A percentile compares a stretch with the other conserved stretches of the same genome.
Conservation (phyloP, 441 rosid species). For the Hura crepitans region DNA sequence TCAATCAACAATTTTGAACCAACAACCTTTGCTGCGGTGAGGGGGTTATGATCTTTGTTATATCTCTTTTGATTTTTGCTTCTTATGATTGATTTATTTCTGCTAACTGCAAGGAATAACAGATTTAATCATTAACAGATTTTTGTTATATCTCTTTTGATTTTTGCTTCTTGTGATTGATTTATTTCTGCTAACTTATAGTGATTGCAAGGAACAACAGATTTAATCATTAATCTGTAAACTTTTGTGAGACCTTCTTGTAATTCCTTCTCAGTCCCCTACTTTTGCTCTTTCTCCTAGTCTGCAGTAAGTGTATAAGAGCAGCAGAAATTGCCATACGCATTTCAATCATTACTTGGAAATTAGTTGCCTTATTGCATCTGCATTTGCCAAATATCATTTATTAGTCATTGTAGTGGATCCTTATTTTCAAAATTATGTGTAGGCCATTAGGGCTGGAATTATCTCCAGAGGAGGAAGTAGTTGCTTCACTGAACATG, state of each 20-base stretch:
- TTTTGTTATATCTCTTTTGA: neutral
- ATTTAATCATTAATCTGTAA: too few relatives aligned
- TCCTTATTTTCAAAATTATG: conserved; percentile 14
- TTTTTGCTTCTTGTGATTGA: neutral
- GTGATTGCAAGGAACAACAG: too few relatives aligned
- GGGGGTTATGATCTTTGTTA: conserved; percentile 24
- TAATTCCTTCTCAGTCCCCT: too few relatives aligned
- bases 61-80: neutral
- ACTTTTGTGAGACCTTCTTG: too few relatives aligned
- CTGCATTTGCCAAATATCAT: conserved; percentile 17
- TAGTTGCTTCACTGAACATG: conserved; percentile 76
- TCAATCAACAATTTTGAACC: conserved; percentile 81
- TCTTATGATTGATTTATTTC: neutral
- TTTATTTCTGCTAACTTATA: too few relatives aligned
- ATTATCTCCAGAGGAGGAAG: conserved; percentile 92
- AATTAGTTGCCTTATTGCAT: too few relatives aligned
- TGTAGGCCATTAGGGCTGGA: conserved; percentile 79
- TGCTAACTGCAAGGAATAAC: neutral
- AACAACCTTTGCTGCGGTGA: conserved; percentile 91
- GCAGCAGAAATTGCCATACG: too few relatives aligned
- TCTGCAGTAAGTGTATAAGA: too few relatives aligned
- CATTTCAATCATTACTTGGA: too few relatives aligned
- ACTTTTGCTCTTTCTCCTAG: too few relatives aligned
- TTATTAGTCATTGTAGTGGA: neutral
- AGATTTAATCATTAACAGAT: too few relatives aligned